Base-by-base conservation (phyloP, 805 yeast genomes). In the Ogataea degrootiae region DNA sequence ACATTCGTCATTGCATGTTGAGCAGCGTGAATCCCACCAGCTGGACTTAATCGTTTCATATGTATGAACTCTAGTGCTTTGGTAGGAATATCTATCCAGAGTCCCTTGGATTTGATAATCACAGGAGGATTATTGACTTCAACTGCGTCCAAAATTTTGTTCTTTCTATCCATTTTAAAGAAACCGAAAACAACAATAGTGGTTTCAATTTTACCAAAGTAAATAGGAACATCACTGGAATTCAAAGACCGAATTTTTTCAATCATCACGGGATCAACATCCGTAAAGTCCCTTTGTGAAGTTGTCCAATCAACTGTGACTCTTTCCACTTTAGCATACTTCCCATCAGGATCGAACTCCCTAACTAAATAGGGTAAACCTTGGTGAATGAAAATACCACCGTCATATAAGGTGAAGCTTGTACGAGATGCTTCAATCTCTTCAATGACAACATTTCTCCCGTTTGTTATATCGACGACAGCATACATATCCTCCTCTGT, bases 1-100 rank as follows among this genome's bases (percentile, higher is more conserved):
- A 87, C 74, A 41, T 87, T 83, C 76, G 94, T 83, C 1, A 94
- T 69, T 0, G 89, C 89, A 70, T 94, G 99, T 54, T 90, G 92
- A 0, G 96, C 96, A 2, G 95, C 97, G 68, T 94, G 99, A n/a
- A 94, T 87, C 0, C 94, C 96, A 5, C 87, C 99, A 0, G 98
- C 92, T 2, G 83, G 69, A 48, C 79, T 85, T 40, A 94, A 67
- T 2, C 71, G 57, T 54, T 89, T 88, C 3, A 61, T 64, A 3
- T 72, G 67, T 33, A 92, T 71, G 2, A 81, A 50, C 1, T 80
- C 81, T 14, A 91, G 59, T 0, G 88, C 87, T n/a, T 59, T 58
- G 3, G 65, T 60, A 0, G 97, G 96, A 1, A 94, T 75, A 62
- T 94, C 96, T 6, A 94, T 76, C 98, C 98, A 94, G 34, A 92